phyloP scores from a whole-genome alignment of 352 stramenopile genomes.

The Globisporangium abappressorium region DNA sequence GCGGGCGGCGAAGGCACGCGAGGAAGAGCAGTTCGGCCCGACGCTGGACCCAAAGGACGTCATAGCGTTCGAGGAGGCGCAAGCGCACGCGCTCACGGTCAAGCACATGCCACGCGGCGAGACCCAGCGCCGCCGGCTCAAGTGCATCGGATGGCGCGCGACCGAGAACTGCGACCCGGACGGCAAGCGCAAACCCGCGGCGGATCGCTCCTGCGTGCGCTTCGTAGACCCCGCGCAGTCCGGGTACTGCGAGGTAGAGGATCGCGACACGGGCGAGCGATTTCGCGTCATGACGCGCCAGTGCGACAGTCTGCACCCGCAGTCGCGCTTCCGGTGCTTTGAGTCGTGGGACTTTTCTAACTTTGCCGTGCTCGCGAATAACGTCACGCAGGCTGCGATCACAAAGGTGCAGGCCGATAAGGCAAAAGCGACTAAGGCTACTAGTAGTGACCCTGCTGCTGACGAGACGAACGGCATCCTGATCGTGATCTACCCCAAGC shows the following conservation, averaged over 20 bases:
- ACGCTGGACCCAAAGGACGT: constrained; percentile 21
- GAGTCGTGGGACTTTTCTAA: constrained; percentile 23
- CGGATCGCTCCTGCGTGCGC: constrained; percentile 20
- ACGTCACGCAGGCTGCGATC: constrained; percentile 7
- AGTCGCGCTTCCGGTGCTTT: constrained; percentile 22
- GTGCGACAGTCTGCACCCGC: constrained; percentile 17
- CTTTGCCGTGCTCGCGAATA: constrained; percentile 20
- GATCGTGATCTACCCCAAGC: constrained; percentile 67
- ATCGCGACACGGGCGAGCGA: constrained; percentile 20
- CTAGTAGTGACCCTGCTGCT: neutral
- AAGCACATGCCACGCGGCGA: constrained; percentile 23
- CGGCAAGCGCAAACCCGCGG: constrained; percentile 17
- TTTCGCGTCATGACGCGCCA: constrained; percentile 21
- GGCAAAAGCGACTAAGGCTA: neutral
- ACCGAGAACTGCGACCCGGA: constrained; percentile 25
- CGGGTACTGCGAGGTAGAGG: constrained; percentile 31
- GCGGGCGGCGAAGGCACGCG: constrained; percentile 3
- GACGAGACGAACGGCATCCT: constrained; percentile 41
- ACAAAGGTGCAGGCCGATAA: neutral
- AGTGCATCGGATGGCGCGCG: constrained; percentile 28
- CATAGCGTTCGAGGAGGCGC: constrained; percentile 15
- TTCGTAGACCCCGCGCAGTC: constrained; percentile 18
- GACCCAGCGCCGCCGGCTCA: constrained; percentile 15
- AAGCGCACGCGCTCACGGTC: constrained; percentile 27
- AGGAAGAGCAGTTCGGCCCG: neutral